These are phyloP conservation scores for Leishmania tarentolae DNA, from an alignment of 208 protist species.

Conservation along the genomic window DNA sequence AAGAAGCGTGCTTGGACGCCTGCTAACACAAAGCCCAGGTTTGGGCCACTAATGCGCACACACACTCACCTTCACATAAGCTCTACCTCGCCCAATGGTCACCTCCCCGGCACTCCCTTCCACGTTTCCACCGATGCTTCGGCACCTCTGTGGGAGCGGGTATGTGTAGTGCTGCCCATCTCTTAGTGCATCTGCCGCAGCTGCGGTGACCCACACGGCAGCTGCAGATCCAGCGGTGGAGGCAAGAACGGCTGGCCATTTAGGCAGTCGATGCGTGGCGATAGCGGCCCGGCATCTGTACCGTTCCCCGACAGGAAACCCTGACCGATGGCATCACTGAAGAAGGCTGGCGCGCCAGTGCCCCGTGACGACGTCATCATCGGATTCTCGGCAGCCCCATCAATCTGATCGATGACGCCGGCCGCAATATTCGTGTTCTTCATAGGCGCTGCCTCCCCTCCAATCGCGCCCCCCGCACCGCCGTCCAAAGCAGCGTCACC, in stretches of 20 bases:
- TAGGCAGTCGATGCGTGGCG: slow-evolving; percentile 31
- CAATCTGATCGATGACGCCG: slow-evolving; percentile 7
- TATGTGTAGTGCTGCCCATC: neutral
- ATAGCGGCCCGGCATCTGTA: slow-evolving; percentile 32
- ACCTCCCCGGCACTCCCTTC: neutral
- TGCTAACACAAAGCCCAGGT: neutral
- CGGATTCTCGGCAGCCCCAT: slow-evolving; percentile 9
- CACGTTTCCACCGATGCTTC: neutral
- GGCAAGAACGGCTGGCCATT: slow-evolving; percentile 3
- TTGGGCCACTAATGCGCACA: neutral
- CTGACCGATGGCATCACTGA: slow-evolving; percentile 39
- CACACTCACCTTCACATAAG: neutral
- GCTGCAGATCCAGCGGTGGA: slow-evolving; percentile 3
- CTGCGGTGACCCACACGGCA: neutral
- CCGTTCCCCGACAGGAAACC: slow-evolving; percentile 40
- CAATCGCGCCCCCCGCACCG: neutral
- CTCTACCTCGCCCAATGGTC: neutral
- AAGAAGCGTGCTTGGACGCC: neutral
- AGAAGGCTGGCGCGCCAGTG: slow-evolving; percentile 23
- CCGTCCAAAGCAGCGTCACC: neutral
- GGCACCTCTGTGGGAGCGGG: neutral
- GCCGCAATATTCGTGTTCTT: slow-evolving; percentile 25
- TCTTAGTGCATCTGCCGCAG: slow-evolving; percentile 9
- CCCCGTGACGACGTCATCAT: slow-evolving; percentile 7
- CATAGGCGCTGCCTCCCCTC: neutral